Evolutionary conservation across 2,329 filamentous ascomycete genomes (phyloP).

Genomic region (Raffaelea deltoideospora): DNA sequence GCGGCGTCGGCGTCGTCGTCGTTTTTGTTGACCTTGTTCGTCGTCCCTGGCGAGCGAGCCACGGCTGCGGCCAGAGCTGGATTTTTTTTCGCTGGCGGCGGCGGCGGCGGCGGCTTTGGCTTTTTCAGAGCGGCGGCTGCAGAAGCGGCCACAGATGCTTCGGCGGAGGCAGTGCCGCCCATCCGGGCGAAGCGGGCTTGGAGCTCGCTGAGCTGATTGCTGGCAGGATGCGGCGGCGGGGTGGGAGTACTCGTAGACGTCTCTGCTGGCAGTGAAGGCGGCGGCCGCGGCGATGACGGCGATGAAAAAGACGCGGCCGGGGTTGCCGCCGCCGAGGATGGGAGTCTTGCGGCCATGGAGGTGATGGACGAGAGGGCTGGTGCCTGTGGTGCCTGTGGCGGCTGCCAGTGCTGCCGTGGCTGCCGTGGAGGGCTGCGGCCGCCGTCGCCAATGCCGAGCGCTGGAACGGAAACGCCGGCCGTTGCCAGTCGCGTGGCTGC

Average conservation of each 20-base stretch:
- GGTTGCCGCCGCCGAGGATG: too few species aligned
- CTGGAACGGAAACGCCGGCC: constrained; percentile 66
- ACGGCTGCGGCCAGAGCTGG: constrained; percentile 17
- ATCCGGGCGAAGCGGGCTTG: constrained; percentile 51
- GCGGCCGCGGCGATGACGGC: background rate
- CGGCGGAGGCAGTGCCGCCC: constrained; percentile 21
- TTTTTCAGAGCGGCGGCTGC: constrained; percentile 20
- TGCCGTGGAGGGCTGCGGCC: constrained; percentile 8
- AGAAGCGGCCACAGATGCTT: constrained; percentile 47
- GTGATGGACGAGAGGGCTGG: constrained; percentile 4
- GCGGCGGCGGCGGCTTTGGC: constrained; percentile 36
- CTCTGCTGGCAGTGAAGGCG: background rate
- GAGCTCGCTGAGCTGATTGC: constrained; percentile 46
- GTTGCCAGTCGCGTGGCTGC: constrained; percentile 52
- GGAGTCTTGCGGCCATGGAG: too few species aligned
- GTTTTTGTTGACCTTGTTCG: background rate
- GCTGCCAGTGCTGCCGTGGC: background rate
- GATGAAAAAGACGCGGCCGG: too few species aligned
- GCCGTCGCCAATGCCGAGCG: constrained; percentile 50
- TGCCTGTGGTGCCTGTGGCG: background rate
- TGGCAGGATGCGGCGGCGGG: background rate
- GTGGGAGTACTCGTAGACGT: constrained; percentile 3
- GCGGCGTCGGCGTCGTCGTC: constrained; percentile 7
- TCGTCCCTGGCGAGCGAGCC: background rate
- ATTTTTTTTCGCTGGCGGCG: constrained; percentile 39